Evolutionary conservation across 1,284 basidiomycete genomes (phyloP), one percentile per base, ranked within the genome.

Genomic region (Tilletia horrida): DNA sequence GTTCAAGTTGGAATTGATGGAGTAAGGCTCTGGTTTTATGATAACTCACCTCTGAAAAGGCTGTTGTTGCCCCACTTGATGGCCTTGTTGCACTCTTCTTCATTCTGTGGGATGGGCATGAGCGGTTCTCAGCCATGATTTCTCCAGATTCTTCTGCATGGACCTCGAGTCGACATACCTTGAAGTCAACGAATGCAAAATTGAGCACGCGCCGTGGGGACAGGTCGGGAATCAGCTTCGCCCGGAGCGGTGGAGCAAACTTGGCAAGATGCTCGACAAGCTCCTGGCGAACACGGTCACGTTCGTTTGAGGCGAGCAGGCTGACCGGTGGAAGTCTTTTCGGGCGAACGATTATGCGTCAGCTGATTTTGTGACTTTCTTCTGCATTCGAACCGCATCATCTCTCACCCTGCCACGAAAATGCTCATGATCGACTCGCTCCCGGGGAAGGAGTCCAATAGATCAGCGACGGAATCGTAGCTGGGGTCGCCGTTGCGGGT

Each of bases 21-120:
- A 48, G 45, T 48, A 16, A 48, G 7, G 16, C 45, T 18, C 16
- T 48, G 18, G 45, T 48, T 18, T 18, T 18, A 18, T n/a, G 45
- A 35, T 13, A 1, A 40, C 55, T 59, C 29, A 59, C 55, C 55
- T 11, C 55, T 29, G 14, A 59, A 59, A 18, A 35, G 27, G 6
- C 27, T 59, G 55, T 40, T 31, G 31, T 59, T 29, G 0, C 55
- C 55, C 31, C 31, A 3, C 55, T 59, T 9, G 35, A 59, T 59
- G 55, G 35, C 55, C 55, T 59, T 59, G 16, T 59, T 59, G 55
- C 55, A 59, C 6, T 59, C 55, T 18, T 59, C 55, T 35, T 59
- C 55, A 27, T 59, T 59, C 55, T 59, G 55, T 31, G n/a, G n/a
- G 43, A 44, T 44, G 43, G 9, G 9, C 43, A 44, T 9, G 9